These are phyloP conservation scores for Penicillium sp. DNA, from an alignment of 2,329 filamentous ascomycete genomes.

Conservation along the genomic window DNA sequence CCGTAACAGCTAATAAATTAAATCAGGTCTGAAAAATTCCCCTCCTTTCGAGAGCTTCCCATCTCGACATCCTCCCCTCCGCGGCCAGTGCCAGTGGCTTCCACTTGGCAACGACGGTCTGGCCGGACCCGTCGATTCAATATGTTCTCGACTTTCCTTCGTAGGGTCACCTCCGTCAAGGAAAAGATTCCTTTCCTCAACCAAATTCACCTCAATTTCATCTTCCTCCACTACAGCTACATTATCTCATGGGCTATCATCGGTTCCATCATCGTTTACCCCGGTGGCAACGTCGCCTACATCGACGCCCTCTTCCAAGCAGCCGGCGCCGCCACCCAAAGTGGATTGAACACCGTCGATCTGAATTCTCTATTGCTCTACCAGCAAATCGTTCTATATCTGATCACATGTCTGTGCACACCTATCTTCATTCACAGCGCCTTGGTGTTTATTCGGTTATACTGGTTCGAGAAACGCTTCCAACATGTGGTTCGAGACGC, in stretches of 20 bases:
- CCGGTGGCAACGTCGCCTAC: constrained; percentile 62
- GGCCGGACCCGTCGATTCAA: constrained; percentile 15
- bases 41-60: constrained; percentile 14
- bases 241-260: constrained; percentile 70
- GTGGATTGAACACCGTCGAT: constrained; percentile 76
- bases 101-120: constrained; percentile 13
- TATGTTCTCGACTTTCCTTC: constrained; percentile 32
- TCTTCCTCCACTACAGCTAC: constrained; percentile 61
- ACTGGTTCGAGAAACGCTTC: constrained; percentile 98
- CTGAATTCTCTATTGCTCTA: constrained; percentile 65
- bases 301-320: constrained; percentile 87
- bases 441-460: constrained; percentile 87
- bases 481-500: constrained; percentile 76
- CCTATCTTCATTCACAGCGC: constrained; percentile 80
- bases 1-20: constrained; percentile 2
- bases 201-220: constrained; percentile 44
- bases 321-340: constrained; percentile 84
- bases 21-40: constrained; percentile 19
- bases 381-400: constrained; percentile 69
- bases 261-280: constrained; percentile 73
- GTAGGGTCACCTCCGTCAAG: constrained; percentile 26
- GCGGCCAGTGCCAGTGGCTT: constrained; percentile 11
- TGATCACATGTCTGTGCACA: constrained; percentile 69
- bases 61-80: constrained; percentile 5
- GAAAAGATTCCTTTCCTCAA: constrained; percentile 37